A percentile compares a stretch with the other conserved stretches of the same genome.
phyloP scores from a whole-genome alignment of 1,284 basidiomycete genomes.

The Sporisorium reilianum region DNA sequence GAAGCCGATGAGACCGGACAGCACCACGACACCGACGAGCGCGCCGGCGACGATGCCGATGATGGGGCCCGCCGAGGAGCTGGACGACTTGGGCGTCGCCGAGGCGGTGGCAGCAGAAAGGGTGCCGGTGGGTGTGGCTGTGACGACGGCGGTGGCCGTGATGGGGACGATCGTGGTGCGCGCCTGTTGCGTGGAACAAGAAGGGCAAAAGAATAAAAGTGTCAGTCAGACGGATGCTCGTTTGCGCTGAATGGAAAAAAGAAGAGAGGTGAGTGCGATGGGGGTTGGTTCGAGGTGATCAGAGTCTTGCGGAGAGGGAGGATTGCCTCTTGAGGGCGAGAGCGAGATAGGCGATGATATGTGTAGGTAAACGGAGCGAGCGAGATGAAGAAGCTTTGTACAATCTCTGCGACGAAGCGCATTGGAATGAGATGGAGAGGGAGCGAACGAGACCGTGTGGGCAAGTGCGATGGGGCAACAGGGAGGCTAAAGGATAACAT shows the following conservation, averaged over 20 bases:
- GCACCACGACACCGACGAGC: constrained; percentile 66
- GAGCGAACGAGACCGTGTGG: not conserved
- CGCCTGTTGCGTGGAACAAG: constrained; percentile 14
- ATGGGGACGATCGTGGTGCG: constrained; percentile 25
- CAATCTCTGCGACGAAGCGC: constrained; percentile 33
- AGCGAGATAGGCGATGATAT: too few species aligned
- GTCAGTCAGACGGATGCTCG: constrained; percentile 18
- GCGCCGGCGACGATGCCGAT: constrained; percentile 69
- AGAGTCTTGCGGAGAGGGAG: constrained; percentile 9
- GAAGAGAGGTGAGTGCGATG: constrained; percentile 36
- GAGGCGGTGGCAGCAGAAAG: constrained; percentile 25
- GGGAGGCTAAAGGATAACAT: constrained; percentile 23
- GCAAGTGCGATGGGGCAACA: constrained; percentile 39
- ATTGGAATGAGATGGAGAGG: constrained; percentile 8
- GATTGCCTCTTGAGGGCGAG: not conserved
- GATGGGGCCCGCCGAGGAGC: constrained; percentile 62
- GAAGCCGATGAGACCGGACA: constrained; percentile 67
- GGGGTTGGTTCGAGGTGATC: constrained; percentile 9
- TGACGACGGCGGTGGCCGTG: constrained; percentile 51
- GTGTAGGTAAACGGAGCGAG: not conserved
- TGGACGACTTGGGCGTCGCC: constrained; percentile 32
- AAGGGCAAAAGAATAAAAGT: not conserved
- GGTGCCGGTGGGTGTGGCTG: constrained; percentile 34
- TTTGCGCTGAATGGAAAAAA: not conserved
- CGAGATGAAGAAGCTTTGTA: not conserved